Conservation (phyloP, 345 rosid species). For the Melaleuca alternifolia region DNA sequence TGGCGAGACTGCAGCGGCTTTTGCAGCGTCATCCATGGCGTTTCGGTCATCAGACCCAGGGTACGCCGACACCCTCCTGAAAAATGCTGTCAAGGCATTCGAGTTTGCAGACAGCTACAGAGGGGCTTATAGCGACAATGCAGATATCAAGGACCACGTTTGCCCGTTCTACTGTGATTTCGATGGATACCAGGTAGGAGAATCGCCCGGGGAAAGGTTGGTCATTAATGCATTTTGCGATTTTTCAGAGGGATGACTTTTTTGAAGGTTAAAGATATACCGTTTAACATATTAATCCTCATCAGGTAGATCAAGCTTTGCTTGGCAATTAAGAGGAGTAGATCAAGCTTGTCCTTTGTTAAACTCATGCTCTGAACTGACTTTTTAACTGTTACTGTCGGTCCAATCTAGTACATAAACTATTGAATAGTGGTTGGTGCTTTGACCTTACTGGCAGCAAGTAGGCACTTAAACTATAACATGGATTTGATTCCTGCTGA, state of each 20-base stretch:
- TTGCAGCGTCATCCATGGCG: slow-evolving; percentile 85
- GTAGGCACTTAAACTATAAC: not conserved
- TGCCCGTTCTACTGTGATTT: slow-evolving; percentile 97
- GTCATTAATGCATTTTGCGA: not conserved
- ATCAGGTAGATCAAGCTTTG: not conserved
- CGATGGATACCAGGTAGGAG: slow-evolving; percentile 69
- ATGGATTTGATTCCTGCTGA: not conserved
- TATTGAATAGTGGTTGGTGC: not conserved
- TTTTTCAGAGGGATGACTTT: not conserved
- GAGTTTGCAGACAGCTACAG: slow-evolving; percentile 73
- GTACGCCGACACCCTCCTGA: slow-evolving; percentile 61
- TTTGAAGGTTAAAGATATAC: not conserved
- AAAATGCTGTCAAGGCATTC: slow-evolving; percentile 45
- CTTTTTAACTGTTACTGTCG: not conserved
- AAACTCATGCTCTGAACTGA: not conserved
- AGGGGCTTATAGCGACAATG: slow-evolving; percentile 88
- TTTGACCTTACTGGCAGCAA: not conserved
- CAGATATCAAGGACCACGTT: slow-evolving; percentile 46
- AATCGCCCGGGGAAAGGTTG: not conserved
- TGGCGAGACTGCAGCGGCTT: slow-evolving; percentile 79
- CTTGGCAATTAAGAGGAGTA: not conserved
- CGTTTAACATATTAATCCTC: not conserved
- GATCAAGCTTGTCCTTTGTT: not conserved
- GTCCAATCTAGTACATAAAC: not conserved
- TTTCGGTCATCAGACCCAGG: slow-evolving; percentile 69